These are phyloP conservation scores for Tephrocybe sp. DNA, from an alignment of 768 basidiomycete genomes.

Conservation along the genomic window DNA sequence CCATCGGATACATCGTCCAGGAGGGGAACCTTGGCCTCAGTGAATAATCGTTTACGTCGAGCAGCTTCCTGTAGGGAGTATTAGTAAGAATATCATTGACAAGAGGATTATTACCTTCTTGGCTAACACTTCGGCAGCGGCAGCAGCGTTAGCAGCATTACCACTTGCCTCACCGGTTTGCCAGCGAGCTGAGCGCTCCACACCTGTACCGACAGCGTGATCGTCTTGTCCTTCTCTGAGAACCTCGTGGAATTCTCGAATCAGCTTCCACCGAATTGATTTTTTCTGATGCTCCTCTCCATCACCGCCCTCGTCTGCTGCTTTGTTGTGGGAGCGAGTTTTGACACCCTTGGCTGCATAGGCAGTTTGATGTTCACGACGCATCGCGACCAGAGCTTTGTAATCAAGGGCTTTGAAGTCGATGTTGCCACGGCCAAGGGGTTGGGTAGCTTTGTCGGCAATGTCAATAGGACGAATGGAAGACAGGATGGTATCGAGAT, in stretches of 20 bases:
- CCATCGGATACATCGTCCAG: slow-evolving; percentile 3
- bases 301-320: not conserved
- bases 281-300: not conserved
- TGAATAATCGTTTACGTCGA: too few species aligned
- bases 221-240: slow-evolving; percentile 13
- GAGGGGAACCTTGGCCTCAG: not conserved
- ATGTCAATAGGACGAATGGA: not conserved
- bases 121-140: not conserved
- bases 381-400: slow-evolving; percentile 11
- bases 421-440: not conserved
- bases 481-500: not conserved
- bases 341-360: slow-evolving; percentile 14
- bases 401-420: slow-evolving; percentile 14
- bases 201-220: not conserved
- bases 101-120: not conserved
- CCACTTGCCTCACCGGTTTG: not conserved
- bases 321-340: too few species aligned
- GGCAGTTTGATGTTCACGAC: slow-evolving; percentile 11
- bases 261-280: slow-evolving; percentile 4
- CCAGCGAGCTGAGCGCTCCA: too few species aligned
- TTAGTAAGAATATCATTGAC: not conserved
- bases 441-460: not conserved
- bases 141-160: slow-evolving; percentile 2
- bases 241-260: slow-evolving; percentile 10
- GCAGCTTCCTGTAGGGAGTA: too few species aligned